Conservation (phyloP, 306 rosid species). For the Cucurbita pepo region DNA sequence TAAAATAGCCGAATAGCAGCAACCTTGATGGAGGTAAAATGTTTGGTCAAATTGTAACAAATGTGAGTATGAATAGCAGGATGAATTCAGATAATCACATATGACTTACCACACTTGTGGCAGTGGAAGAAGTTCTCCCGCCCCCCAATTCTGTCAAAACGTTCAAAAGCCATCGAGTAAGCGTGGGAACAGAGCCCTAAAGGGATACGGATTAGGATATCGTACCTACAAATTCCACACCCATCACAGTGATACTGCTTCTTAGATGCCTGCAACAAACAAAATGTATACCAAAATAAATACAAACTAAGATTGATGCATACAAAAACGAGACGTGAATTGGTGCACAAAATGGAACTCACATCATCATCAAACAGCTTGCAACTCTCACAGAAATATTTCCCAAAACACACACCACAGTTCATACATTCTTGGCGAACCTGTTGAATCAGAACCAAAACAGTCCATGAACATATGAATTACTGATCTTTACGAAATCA, state of each 20-base stretch:
- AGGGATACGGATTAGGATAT: not conserved
- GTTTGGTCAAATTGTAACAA: no score
- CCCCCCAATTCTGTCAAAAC: conserved; percentile 56
- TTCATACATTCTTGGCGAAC: conserved; percentile 61
- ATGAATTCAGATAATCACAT: not conserved
- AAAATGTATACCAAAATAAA: not conserved
- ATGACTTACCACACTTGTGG: conserved; percentile 57
- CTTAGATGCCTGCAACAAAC: conserved; percentile 46
- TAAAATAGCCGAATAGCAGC: conserved; percentile 52
- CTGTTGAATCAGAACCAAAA: conserved; percentile 25
- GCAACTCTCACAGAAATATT: conserved; percentile 65
- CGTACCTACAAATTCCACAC: conserved; percentile 87
- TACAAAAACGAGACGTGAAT: not conserved
- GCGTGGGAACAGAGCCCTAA: not conserved
- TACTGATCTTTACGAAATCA: not conserved
- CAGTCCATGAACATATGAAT: not conserved
- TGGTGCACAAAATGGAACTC: conserved; percentile 5
- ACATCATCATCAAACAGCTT: conserved; percentile 86
- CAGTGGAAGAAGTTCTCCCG: conserved; percentile 70
- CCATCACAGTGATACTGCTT: conserved; percentile 73
- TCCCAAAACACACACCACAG: conserved; percentile 83
- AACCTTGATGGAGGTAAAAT: conserved; percentile 50
- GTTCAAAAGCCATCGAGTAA: not conserved
- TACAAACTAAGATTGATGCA: not conserved
- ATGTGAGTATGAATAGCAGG: not conserved